Evolutionary conservation across 2,329 filamentous ascomycete genomes (phyloP), one percentile per base, ranked within the genome.

Genomic region (Clonostachys sp.): DNA sequence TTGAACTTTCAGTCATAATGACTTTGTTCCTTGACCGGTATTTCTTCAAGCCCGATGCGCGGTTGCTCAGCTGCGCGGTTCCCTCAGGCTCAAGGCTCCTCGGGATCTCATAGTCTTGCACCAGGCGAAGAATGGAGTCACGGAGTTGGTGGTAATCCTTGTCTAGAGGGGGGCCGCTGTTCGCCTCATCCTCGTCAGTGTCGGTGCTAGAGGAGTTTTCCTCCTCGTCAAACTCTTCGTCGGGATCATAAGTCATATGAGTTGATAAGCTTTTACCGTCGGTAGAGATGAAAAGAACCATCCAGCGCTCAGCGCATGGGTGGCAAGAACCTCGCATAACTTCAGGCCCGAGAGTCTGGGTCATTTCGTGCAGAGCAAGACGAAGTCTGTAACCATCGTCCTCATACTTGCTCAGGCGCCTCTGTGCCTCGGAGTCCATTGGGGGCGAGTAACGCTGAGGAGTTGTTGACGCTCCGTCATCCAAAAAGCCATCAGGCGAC

Each of bases 291-390:
- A 91, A 92, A 9, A 95, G 71, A 7, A 94, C 84, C 5, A 87
- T 80, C 90, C 90, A 95, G 48, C 85, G 77, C 65, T 95, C 90
- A 2, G 86, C 84, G 51, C 88, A 92, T 9, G 89, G 89, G 57
- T 94, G 87, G 47, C 83, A 86, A 13, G 80, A 74, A 18, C 86
- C 87, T 44, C 83, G 81, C 16, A 84, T 73, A 12, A 73, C 77
- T 13, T 90, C 84, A 7, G 71, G 57, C 5, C 86, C 86, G 10
- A 90, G 68, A 6, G 75, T 75, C 42, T 86, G 80, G 7, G 72
- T 76, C 83, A 91, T 83, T 56, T 90, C 86, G 47, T 87, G 83
- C 45, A 89, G 73, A 5, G 86, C 85, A 51, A 81, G 70, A 35
- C 84, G 81, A 45, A 91, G 71, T 34, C 79, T 80, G 54, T 78